phyloP scores from a whole-genome alignment of 2,329 filamentous ascomycete genomes.

The Cladosporium sp. region DNA sequence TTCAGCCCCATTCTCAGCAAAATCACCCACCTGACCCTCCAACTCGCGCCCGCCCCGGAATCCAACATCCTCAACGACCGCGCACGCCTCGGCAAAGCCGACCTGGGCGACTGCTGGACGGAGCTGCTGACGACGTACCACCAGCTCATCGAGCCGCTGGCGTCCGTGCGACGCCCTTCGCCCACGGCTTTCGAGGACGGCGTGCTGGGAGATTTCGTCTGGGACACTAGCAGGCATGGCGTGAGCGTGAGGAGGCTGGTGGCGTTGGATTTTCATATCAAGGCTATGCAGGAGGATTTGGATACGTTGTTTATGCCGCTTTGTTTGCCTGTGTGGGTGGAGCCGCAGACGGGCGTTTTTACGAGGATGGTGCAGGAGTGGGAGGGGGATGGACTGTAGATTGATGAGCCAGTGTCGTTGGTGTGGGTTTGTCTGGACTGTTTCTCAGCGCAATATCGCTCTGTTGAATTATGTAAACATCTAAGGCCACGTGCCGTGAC shows the following conservation, averaged over 20 bases:
- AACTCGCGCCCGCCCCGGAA: constrained; percentile 39
- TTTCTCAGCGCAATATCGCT: too few relatives aligned
- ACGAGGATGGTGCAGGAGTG: constrained; percentile 10
- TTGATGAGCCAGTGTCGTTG: too few relatives aligned
- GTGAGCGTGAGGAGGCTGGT: neutral
- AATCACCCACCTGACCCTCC: constrained; percentile 32
- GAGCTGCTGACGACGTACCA: constrained; percentile 27
- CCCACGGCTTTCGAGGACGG: neutral
- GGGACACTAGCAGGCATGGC: neutral
- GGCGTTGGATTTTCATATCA: constrained; percentile 19
- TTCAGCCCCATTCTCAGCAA: constrained; percentile 23
- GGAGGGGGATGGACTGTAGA: neutral
- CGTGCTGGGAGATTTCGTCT: neutral
- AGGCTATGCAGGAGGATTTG: constrained; percentile 22
- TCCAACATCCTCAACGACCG: constrained; percentile 37
- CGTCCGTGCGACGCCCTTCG: constrained; percentile 1
- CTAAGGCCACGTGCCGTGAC: too few relatives aligned
- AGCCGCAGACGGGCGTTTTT: constrained; percentile 24
- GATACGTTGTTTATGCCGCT: constrained; percentile 24
- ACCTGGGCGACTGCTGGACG: constrained; percentile 37
- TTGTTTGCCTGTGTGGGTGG: constrained; percentile 28
- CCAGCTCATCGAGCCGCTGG: constrained; percentile 14
- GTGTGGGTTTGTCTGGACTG: too few relatives aligned
- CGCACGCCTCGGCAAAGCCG: constrained; percentile 37
- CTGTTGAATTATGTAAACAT: too few relatives aligned